Evolutionary conservation across 257 asterid genomes (phyloP), one percentile per base, ranked within the genome.

Genomic region (Solanum pennellii): DNA sequence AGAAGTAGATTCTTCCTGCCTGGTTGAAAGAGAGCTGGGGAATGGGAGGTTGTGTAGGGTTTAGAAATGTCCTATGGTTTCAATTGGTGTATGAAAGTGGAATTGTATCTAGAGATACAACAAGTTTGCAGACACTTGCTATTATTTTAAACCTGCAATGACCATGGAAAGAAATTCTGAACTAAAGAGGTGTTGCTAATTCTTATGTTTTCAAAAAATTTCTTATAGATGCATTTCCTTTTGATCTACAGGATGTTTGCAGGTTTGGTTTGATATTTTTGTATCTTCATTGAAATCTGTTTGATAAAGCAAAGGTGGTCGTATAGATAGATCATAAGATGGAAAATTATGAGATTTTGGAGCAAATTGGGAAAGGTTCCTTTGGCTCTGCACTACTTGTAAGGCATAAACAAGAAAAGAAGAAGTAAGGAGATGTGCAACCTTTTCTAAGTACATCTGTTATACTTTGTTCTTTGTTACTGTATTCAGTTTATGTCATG

Each of bases 381-480:
- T 97, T 97, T 37, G 99, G 99, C 88, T 97, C 99, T 20, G 99
- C 99, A 7, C 87, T 97, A 72, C 99, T 97, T 62, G 99, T 97
- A 84, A 92, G 95, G 94, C 99, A 97, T 91, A 97, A 88, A 91
- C 97, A 92, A 82, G 99, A 97, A 93, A 93, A 93, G 91, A 94
- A 95, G 92, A 97, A 92, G 99, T 97, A 92, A 92, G 85, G 68
- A 80, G 27, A 47, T 23, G 11, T 47, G 96, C 49, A 88, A 87
- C 75, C 69, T 60, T 88, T 83, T 5, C 59, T 60, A 42, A 20
- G 23, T 45, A 71, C 83, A 85, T 45, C 66, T 47, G 1, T 14
- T 29, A 60, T 31, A 73, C 27, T 47, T 86, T 47, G 56, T 47
- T 86, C 7, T 31, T 33, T 86, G 80, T 47, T 21, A 44, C 14